Base-by-base conservation (phyloP, 192 early-diverging fungal genomes). In the Podila verticillata region DNA sequence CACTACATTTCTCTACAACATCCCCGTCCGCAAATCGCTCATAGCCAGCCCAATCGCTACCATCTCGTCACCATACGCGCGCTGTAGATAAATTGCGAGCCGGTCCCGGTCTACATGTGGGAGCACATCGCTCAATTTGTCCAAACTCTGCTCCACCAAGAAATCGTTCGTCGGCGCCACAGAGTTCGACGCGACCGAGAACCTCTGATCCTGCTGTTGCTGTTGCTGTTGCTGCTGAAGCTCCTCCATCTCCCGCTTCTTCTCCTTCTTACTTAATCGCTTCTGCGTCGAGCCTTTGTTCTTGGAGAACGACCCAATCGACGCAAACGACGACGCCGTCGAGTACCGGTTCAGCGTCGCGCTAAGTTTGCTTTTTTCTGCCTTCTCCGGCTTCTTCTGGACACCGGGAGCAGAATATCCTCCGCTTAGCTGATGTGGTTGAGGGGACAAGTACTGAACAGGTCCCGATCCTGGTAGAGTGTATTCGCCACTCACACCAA, bases 1-100 rank as follows among this genome's bases (percentile, higher is more conserved):
- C n/a, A 8, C 35, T 3, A 3, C 3, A 36, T 8, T 36, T 36
- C 35, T 36, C 74, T 64, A 84, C 32, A 87, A 63, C 65, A 77
- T 83, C 31, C 87, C 83, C 49, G 71, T 72, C 19, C 72, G 69
- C 20, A 86, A 73, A 20, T 78, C 87, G 20, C 66, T 63, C 74
- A 75, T 83, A 20, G 81, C 82, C 10, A 88, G 54, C 2, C 75
- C 74, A 61, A 88, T 81, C 30, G 87, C 83, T 12, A 74, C 66
- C 81, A 84, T 84, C 64, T 88, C 85, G 57, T 88, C 79, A 2
- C 84, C 83, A 59, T 69, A 72, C 3, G 84, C 82, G 26, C 83
- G 68, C 61, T 83, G 74, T 34, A 88, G 29, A 62, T 88, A 88
- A 24, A 71, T 69, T 22, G 74, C 63, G 4, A 88, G 63, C 22